A percentile compares a stretch with the other conserved stretches of the same genome.
These are phyloP conservation scores for Penicillium arizonense DNA, from an alignment of 495 filamentous ascomycete genomes.

Conservation along the genomic window DNA sequence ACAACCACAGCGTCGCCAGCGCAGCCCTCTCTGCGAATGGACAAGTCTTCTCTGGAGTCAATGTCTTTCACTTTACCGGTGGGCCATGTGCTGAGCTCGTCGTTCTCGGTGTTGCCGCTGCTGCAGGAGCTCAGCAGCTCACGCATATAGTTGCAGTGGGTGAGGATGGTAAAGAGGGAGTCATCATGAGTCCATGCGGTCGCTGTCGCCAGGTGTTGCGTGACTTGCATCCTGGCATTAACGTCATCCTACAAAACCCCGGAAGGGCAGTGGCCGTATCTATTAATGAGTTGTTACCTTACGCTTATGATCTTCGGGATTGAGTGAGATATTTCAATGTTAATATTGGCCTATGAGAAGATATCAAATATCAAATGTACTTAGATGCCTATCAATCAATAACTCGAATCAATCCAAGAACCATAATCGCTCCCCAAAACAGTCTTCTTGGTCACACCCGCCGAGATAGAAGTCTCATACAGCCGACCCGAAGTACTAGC, in stretches of 20 bases:
- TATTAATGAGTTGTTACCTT: slow-evolving; percentile 2
- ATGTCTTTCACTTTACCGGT: slow-evolving; percentile 31
- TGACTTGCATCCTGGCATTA: slow-evolving; percentile 26
- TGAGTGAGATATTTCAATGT: neutral
- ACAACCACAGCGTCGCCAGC: neutral
- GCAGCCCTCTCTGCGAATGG: slow-evolving; percentile 4
- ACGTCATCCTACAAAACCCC: slow-evolving; percentile 17
- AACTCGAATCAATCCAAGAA: slow-evolving; percentile 34
- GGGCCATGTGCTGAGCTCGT: slow-evolving; percentile 31
- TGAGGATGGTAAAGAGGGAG: slow-evolving; percentile 16
- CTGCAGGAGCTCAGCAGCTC: slow-evolving; percentile 13
- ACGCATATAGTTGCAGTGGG: slow-evolving; percentile 25
- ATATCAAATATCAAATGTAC: neutral
- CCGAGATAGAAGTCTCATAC: slow-evolving; percentile 50
- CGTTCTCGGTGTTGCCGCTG: slow-evolving; percentile 25
- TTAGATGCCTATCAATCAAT: neutral
- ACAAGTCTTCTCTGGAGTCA: slow-evolving; percentile 26
- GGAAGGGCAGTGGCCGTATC: slow-evolving; percentile 10
- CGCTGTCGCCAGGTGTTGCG: slow-evolving; percentile 29
- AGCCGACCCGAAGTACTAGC: slow-evolving; percentile 52
- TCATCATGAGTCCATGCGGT: slow-evolving; percentile 29
- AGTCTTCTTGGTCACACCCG: slow-evolving; percentile 43
- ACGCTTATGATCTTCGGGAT: neutral
- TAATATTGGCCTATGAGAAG: neutral
- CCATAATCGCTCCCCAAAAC: slow-evolving; percentile 53